A percentile compares a stretch with the other conserved stretches of the same genome.
phyloP scores from a whole-genome alignment of 1,284 basidiomycete genomes.

The Austroboletus rostrupii region DNA sequence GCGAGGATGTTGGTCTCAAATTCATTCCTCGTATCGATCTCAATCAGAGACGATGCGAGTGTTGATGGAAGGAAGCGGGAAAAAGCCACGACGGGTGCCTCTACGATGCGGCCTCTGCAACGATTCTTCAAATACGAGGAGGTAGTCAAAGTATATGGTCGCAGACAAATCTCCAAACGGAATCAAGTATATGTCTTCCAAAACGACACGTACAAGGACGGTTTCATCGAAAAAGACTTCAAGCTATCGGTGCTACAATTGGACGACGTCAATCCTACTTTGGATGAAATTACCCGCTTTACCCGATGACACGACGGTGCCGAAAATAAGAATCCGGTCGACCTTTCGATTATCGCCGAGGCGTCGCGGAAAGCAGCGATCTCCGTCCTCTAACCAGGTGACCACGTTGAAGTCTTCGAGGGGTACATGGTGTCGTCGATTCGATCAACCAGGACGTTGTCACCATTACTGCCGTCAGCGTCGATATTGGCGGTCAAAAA shows the following conservation, averaged over 20 bases:
- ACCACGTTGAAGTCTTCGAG: slow-evolving; percentile 96
- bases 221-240: slow-evolving; percentile 97
- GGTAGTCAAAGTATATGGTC: slow-evolving; percentile 83
- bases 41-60: slow-evolving; percentile 74
- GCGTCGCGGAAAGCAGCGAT: slow-evolving; percentile 84
- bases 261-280: slow-evolving; percentile 91
- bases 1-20: slow-evolving; percentile 90
- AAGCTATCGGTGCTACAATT: slow-evolving; percentile 75
- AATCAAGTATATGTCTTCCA: slow-evolving; percentile 82
- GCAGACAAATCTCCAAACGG: slow-evolving; percentile 69
- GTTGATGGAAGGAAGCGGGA: slow-evolving; percentile 72
- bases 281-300: slow-evolving; percentile 95
- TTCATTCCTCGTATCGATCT: slow-evolving; percentile 97
- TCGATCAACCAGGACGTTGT: slow-evolving; percentile 88
- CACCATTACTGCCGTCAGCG: slow-evolving; percentile 75
- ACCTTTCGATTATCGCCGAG: slow-evolving; percentile 84
- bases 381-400: slow-evolving; percentile 91
- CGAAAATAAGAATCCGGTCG: slow-evolving; percentile 61
- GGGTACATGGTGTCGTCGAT: slow-evolving; percentile 92
- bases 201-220: slow-evolving; percentile 90
- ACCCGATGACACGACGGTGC: slow-evolving; percentile 64
- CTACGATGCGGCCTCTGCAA: slow-evolving; percentile 80
- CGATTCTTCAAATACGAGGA: slow-evolving; percentile 95
- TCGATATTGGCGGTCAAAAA: slow-evolving; percentile 81
- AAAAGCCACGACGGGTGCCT: slow-evolving; percentile 47